Percentiles rank a stretch among this genome's conserved stretches.
phyloP scores from a whole-genome alignment of 179 eudicot species.

The Spergularia azorica region DNA sequence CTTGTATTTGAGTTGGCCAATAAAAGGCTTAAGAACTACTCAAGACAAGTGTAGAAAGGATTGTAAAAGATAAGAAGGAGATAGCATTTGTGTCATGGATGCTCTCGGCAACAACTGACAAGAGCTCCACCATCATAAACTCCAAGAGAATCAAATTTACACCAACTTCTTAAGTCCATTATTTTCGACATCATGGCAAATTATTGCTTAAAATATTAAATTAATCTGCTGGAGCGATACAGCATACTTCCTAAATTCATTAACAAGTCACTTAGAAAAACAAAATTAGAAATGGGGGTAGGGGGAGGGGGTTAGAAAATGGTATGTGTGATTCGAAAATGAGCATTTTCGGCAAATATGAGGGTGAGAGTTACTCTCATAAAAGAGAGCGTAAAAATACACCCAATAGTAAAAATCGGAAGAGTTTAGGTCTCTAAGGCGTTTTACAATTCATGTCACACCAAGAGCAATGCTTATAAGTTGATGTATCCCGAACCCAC shows the following conservation, averaged over 20 bases:
- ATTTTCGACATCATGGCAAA: conserved; percentile 2
- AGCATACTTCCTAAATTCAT: not conserved
- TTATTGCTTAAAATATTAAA: not conserved
- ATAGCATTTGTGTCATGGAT: conserved; percentile 18
- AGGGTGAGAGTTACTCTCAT: too few relatives aligned
- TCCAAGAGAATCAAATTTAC: conserved; percentile 21
- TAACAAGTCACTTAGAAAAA: not conserved
- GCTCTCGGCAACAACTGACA: conserved; percentile 36
- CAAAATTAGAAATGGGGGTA: too few relatives aligned
- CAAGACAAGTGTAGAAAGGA: not conserved
- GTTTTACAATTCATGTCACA: too few relatives aligned
- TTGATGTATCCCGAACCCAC: too few relatives aligned
- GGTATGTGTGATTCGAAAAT: too few relatives aligned
- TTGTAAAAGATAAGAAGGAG: conserved; percentile 12
- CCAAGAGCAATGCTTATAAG: too few relatives aligned
- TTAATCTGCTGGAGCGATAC: not conserved
- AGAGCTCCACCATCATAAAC: conserved; percentile 23
- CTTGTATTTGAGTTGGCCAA: conserved; percentile 15
- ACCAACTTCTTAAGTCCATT: conserved; percentile 26
- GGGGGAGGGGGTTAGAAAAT: too few relatives aligned
- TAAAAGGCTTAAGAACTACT: not conserved
- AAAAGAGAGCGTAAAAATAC: too few relatives aligned
- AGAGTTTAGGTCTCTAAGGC: too few relatives aligned
- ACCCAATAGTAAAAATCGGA: too few relatives aligned
- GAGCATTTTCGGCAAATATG: too few relatives aligned